Conservation (phyloP, 1,139 yeast genomes). For the Geotrichum bryndzae region DNA sequence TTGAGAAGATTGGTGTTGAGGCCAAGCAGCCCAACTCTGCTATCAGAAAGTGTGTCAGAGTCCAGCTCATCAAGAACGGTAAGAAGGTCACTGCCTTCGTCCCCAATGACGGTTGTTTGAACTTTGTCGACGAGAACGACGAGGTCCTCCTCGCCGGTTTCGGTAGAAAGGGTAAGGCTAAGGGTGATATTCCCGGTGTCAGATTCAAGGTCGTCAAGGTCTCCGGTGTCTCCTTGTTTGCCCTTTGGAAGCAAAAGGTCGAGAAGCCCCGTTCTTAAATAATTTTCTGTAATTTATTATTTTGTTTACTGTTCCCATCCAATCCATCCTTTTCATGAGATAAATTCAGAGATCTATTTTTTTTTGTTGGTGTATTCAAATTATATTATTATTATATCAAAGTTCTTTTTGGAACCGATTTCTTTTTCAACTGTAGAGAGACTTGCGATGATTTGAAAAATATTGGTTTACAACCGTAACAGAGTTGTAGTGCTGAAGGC, state of each 20-base stretch:
- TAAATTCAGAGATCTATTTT: neutral
- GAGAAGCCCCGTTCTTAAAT: constrained; percentile 99
- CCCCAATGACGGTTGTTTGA: constrained; percentile 99
- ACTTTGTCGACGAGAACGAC: constrained; percentile 99
- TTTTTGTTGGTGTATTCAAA: too few species aligned
- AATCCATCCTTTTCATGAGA: neutral
- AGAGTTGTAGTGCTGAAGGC: too few species aligned
- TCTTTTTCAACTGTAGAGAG: too few species aligned
- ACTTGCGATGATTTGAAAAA: too few species aligned
- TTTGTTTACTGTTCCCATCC: neutral
- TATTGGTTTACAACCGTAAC: too few species aligned
- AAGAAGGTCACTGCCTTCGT: constrained; percentile 99
- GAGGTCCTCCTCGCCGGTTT: constrained; percentile 99
- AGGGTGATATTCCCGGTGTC: constrained; percentile 99
- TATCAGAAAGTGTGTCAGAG: constrained; percentile 99
- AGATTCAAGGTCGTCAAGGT: constrained; percentile 99
- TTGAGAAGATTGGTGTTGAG: constrained; percentile 99
- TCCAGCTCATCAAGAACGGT: constrained; percentile 99
- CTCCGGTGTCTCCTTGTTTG: constrained; percentile 98
- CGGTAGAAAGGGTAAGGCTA: constrained; percentile 99
- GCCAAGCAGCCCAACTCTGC: constrained; percentile 99
- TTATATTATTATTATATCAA: too few species aligned
- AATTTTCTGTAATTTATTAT: neutral
- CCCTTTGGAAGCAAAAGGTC: constrained; percentile 99
- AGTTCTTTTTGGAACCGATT: too few species aligned